Evolutionary conservation across 805 yeast genomes (phyloP).

Genomic region (Zygotorulaspora chibaensis): DNA sequence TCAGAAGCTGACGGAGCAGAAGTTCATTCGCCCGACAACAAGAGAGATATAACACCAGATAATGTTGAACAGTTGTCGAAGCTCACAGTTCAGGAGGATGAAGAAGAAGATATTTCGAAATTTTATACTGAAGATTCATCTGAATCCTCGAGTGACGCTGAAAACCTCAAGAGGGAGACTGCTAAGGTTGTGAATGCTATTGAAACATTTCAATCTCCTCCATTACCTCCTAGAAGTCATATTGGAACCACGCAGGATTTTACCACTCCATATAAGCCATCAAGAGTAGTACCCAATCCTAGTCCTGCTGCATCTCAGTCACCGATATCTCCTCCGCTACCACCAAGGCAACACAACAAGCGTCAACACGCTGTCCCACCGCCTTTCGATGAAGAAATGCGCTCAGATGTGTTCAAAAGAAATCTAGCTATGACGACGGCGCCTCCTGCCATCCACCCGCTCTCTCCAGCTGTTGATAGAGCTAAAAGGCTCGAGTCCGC

Average conservation of each 20-base stretch:
- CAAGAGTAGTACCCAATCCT: constrained; percentile 2
- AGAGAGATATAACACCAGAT: too few relatives aligned
- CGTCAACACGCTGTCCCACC: constrained; percentile 28
- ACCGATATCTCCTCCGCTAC: constrained; percentile 33
- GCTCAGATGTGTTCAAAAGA: constrained; percentile 25
- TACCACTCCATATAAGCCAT: constrained; percentile 5
- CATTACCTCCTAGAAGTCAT: constrained; percentile 29
- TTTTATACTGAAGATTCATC: not conserved
- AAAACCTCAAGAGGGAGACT: constrained; percentile 3
- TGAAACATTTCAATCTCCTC: constrained; percentile 19
- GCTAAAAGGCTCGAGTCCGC: constrained; percentile 24
- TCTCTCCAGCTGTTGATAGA: constrained; percentile 15
- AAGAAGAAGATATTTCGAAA: not conserved
- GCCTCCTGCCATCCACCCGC: constrained; percentile 16
- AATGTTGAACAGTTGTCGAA: too few relatives aligned
- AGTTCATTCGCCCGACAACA: too few relatives aligned
- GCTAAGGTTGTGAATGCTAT: constrained; percentile 8
- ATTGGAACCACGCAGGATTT: not conserved
- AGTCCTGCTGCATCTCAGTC: constrained; percentile 8
- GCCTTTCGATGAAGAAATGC: constrained; percentile 29
- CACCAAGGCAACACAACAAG: constrained; percentile 31
- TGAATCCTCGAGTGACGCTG: not conserved
- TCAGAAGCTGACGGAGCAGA: too few relatives aligned
- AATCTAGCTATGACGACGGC: constrained; percentile 27
- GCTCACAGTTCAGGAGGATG: not conserved